Base-by-base conservation (phyloP, 176 grass and related monocot genomes). In the Neostapfia colusana region DNA sequence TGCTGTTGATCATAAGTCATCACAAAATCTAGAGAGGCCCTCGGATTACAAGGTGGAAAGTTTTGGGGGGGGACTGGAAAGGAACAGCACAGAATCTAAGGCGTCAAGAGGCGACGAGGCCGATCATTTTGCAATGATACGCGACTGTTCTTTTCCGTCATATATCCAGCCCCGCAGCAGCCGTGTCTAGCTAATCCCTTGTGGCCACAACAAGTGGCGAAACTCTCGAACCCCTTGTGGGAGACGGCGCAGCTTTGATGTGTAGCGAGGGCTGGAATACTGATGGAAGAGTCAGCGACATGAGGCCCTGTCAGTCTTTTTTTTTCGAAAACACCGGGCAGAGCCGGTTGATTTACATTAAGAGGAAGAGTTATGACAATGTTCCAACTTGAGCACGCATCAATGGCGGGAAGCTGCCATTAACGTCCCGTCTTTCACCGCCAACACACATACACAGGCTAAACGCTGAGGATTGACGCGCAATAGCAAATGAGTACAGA, bases 121-220 rank as follows among this genome's bases (percentile, higher is more conserved):
- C 46, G 13, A 83, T 83, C 72, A 68, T 35, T 46, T 50, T 16
- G 60, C 3, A 24, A 25, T 63, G 78, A 63, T 64, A 23, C 15
- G 4, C 14, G 7, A 4, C 35, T 27, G 36, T 25, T 77, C 42
- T n/a, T 64, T 45, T 26, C 24, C 18, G 75, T 25, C 61, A 18
- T 63, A 14, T 25, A n/a, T 57, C 21, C 62, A 1, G 10, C 45
- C 7, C 36, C 25, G 16, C 18, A 10, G 23, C 26, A 34, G n/a
- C 13, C 0, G 12, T 78, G 26, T 0, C 18, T 1, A 25, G n/a
- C n/a, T n/a, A n/a, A 34, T 23, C 26, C 49, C 64, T 42, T 31
- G 15, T 40, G 72, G 8, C 4, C 10, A 56, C 26, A 48, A 45
- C 8, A 61, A n/a, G 41, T 8, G 54, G 23, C 56, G 10, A 68